Evolutionary conservation across 768 basidiomycete species (phyloP).

Genomic region (Calocera cornea): DNA sequence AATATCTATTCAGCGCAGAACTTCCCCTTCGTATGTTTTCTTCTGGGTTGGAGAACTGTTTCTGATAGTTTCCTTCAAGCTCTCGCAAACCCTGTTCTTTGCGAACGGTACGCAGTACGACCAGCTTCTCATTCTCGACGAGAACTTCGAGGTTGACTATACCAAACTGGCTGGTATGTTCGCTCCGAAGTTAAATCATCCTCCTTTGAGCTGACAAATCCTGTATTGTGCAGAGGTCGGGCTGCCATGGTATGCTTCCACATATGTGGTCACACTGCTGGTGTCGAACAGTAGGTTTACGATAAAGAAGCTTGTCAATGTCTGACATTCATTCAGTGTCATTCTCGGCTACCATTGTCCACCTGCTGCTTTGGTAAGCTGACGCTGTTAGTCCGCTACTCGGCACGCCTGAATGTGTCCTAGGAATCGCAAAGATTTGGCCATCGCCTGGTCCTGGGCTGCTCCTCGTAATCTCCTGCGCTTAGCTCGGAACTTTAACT

Average conservation of each 20-base stretch:
- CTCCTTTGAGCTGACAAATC: not conserved
- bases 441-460: constrained; percentile 36
- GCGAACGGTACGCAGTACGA: constrained; percentile 40
- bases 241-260: constrained; percentile 31
- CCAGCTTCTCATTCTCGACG: constrained; percentile 38
- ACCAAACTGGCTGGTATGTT: constrained; percentile 29
- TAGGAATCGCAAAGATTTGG: constrained; percentile 37
- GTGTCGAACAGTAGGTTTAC: constrained; percentile 24
- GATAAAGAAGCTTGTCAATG: not conserved
- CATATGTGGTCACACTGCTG: constrained; percentile 35
- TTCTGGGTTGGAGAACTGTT: not conserved
- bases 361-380: not conserved
- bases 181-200: not conserved
- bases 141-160: constrained; percentile 38
- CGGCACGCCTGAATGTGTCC: not conserved
- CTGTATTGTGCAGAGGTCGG: constrained; percentile 7
- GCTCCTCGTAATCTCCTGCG: constrained; percentile 25
- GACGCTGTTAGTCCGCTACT: no score
- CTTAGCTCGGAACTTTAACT: constrained; percentile 29
- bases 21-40: constrained; percentile 36
- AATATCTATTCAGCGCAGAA: constrained; percentile 46
- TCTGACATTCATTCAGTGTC: not conserved
- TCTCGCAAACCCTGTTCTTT: constrained; percentile 37
- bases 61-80: constrained; percentile 12
- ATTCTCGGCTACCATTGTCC: constrained; percentile 1